These are phyloP conservation scores for Dipteronia dyeriana DNA, from an alignment of 345 rosid genomes.

Conservation along the genomic window DNA sequence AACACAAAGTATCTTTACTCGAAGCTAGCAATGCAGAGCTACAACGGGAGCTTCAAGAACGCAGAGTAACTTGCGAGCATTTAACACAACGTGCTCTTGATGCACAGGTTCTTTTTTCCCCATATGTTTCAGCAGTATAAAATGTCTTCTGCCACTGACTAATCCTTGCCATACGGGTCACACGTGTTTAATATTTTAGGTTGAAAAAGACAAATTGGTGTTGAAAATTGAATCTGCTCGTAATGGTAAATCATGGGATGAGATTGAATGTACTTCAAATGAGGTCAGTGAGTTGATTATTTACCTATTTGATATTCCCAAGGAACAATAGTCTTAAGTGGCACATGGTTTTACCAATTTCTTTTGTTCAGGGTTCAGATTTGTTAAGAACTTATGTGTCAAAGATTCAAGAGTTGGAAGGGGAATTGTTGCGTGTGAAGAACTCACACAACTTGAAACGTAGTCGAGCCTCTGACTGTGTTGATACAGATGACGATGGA, in stretches of 20 bases:
- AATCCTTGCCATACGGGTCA: neutral
- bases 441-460: slow-evolving; percentile 47
- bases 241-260: slow-evolving; percentile 88
- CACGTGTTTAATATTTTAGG: slow-evolving; percentile 43
- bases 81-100: slow-evolving; percentile 70
- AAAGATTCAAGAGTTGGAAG: slow-evolving; percentile 91
- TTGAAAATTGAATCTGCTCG: slow-evolving; percentile 80
- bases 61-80: slow-evolving; percentile 70
- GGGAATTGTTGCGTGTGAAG: slow-evolving; percentile 65
- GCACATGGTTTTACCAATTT: slow-evolving; percentile 13
- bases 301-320: neutral
- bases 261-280: slow-evolving; percentile 56
- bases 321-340: slow-evolving; percentile 14
- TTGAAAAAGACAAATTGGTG: slow-evolving; percentile 81
- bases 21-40: slow-evolving; percentile 85
- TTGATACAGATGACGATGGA: slow-evolving; percentile 64
- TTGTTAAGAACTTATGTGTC: slow-evolving; percentile 68
- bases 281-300: slow-evolving; percentile 43
- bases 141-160: neutral
- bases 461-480: slow-evolving; percentile 39
- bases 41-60: slow-evolving; percentile 71
- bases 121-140: neutral
- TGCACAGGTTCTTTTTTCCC: slow-evolving; percentile 66
- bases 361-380: slow-evolving; percentile 57
- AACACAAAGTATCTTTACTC: slow-evolving; percentile 77